Conservation (phyloP, 768 basidiomycete species). For the Leucogyrophana mollusca region DNA sequence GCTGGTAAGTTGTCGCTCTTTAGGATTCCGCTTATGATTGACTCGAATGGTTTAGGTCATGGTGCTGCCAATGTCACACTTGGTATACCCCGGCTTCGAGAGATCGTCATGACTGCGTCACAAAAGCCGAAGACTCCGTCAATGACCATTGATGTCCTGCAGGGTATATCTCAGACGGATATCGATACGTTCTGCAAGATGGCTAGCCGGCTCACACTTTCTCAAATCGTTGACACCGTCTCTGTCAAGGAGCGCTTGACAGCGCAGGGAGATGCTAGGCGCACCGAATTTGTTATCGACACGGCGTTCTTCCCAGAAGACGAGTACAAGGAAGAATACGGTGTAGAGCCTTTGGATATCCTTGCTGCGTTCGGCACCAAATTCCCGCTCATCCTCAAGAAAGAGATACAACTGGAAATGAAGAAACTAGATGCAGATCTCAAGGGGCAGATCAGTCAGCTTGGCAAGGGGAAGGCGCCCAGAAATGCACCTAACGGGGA, state of each 20-base stretch:
- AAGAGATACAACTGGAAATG: conserved; percentile 84
- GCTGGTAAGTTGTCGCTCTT: conserved; percentile 61
- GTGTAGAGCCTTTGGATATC: conserved; percentile 70
- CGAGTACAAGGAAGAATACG: conserved; percentile 85
- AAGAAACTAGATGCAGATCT: conserved; percentile 79
- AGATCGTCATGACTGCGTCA: conserved; percentile 99
- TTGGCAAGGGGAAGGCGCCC: conserved; percentile 75
- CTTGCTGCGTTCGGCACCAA: conserved; percentile 66
- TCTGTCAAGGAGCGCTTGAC: conserved; percentile 76
- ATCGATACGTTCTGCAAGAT: conserved; percentile 84
- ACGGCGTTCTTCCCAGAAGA: conserved; percentile 83
- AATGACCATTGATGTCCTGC: conserved; percentile 80
- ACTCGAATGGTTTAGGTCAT: conserved; percentile 57
- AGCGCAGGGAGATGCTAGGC: conserved; percentile 63
- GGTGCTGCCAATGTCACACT: conserved; percentile 99
- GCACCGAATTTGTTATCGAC: conserved; percentile 76
- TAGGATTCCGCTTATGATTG: background rate
- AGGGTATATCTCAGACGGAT: conserved; percentile 49
- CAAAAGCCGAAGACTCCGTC: conserved; percentile 95
- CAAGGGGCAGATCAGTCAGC: conserved; percentile 72
- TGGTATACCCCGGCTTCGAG: conserved; percentile 96
- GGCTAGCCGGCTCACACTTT: conserved; percentile 80
- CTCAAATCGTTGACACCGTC: conserved; percentile 84
- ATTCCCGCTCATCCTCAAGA: conserved; percentile 80
- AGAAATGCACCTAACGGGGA: conserved; percentile 41